phyloP scores from a whole-genome alignment of 1,284 basidiomycete genomes.

The Sphagnurus paluster region DNA sequence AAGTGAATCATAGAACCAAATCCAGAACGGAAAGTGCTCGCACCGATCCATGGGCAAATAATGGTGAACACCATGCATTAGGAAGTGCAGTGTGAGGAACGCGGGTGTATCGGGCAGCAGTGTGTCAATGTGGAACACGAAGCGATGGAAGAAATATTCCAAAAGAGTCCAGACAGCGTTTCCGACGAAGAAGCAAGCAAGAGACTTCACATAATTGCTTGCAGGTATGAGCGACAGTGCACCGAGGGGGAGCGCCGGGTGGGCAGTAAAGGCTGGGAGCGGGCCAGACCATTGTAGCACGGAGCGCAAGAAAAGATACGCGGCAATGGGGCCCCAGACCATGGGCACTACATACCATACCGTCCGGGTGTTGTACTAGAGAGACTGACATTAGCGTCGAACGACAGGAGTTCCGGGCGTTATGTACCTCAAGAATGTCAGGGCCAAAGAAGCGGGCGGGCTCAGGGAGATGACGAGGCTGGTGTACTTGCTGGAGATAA shows the following conservation, averaged over 20 bases:
- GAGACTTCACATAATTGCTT: constrained; percentile 48
- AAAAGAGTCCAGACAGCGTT: constrained; percentile 94
- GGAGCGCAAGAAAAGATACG: constrained; percentile 81
- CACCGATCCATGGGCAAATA: constrained; percentile 96
- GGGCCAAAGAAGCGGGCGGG: constrained; percentile 89
- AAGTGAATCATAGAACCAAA: constrained; percentile 11
- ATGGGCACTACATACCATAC: constrained; percentile 94
- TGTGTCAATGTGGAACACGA: constrained; percentile 97
- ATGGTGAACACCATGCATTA: constrained; percentile 96
- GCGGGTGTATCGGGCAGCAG: constrained; percentile 81
- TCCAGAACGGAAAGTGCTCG: constrained; percentile 20
- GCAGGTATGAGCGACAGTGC: constrained; percentile 46
- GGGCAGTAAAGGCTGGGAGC: constrained; percentile 53
- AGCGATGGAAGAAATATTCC: constrained; percentile 95
- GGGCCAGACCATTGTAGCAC: constrained; percentile 77
- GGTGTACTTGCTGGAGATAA: constrained; percentile 96
- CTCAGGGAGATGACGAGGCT: constrained; percentile 87
- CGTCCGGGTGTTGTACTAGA: constrained; percentile 81
- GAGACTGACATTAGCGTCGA: too few relatives aligned
- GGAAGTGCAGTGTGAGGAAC: constrained; percentile 88
- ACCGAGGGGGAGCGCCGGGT: constrained; percentile 56
- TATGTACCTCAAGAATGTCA: constrained; percentile 75
- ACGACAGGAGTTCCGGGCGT: too few relatives aligned
- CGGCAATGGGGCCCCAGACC: constrained; percentile 89
- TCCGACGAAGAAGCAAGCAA: constrained; percentile 75